Percentiles rank a stretch among this genome's conserved stretches.
Evolutionary conservation across 2,329 filamentous ascomycete genomes (phyloP).

Genomic region (Orbilia oligospora): DNA sequence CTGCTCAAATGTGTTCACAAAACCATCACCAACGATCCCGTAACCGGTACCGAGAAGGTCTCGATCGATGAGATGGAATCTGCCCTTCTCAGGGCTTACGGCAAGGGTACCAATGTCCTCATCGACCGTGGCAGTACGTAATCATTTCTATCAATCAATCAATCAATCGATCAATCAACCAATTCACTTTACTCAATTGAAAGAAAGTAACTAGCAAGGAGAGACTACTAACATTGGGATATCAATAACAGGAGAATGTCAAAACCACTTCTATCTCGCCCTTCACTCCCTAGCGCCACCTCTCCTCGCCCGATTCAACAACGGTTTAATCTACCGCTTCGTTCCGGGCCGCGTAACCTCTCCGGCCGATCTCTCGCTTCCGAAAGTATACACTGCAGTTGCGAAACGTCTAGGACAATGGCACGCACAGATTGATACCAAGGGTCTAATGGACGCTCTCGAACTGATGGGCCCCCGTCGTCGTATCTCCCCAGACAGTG

Average conservation of each 20-base stretch:
- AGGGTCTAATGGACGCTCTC: constrained; percentile 69
- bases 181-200: no score
- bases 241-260: constrained; percentile 72
- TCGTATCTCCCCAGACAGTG: constrained; percentile 61
- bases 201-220: no score
- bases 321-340: constrained; percentile 95
- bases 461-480: constrained; percentile 61
- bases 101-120: constrained; percentile 91
- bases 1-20: constrained; percentile 68
- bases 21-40: constrained; percentile 32
- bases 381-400: constrained; percentile 84
- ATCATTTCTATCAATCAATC: not conserved
- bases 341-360: constrained; percentile 84
- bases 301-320: constrained; percentile 91
- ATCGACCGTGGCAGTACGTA: constrained; percentile 92
- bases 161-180: no score
- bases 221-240: not conserved
- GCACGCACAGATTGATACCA: constrained; percentile 79
- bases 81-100: constrained; percentile 91
- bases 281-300: constrained; percentile 85
- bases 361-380: constrained; percentile 82
- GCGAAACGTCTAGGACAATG: constrained; percentile 89
- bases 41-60: constrained; percentile 66
- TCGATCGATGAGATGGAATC: constrained; percentile 78
- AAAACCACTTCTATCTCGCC: constrained; percentile 86